Percentiles rank a stretch among this genome's conserved stretches.
Evolutionary conservation across 2,329 filamentous ascomycete genomes (phyloP).

Genomic region (Aurifilum marmelostoma): DNA sequence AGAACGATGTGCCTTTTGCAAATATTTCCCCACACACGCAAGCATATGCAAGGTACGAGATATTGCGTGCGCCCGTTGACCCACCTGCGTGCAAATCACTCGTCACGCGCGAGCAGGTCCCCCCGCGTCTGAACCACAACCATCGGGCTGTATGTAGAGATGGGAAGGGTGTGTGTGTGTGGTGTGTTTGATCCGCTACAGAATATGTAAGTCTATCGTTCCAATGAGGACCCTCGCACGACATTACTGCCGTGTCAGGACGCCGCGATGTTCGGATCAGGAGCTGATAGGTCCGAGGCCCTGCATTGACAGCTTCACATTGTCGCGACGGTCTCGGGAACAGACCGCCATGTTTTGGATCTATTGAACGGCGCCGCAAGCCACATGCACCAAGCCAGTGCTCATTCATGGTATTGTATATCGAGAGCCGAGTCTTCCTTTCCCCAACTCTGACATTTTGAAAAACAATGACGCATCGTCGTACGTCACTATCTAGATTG

Average conservation of each 20-base stretch:
- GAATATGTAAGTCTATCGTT: not conserved
- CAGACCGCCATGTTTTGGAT: conserved; percentile 7
- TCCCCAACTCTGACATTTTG: not conserved
- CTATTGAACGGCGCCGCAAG: not conserved
- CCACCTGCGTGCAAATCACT: conserved; percentile 3
- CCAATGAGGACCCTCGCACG: not conserved
- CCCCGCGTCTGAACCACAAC: not conserved
- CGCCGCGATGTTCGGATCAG: not conserved
- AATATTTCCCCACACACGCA: not conserved
- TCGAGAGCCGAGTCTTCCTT: not conserved
- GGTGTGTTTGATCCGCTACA: not conserved
- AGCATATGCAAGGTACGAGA: conserved; percentile 25
- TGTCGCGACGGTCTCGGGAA: not conserved
- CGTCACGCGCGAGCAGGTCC: not conserved
- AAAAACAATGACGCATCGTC: not conserved
- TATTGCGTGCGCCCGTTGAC: not conserved
- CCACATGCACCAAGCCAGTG: not conserved
- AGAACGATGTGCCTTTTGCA: not conserved
- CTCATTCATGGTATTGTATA: not conserved
- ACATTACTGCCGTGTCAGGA: not conserved
- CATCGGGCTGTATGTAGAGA: not conserved
- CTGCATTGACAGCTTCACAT: conserved; percentile 7
- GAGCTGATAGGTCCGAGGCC: conserved; percentile 7
- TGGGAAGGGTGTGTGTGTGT: not conserved
- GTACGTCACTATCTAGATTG: not conserved